Percentiles rank a stretch among this genome's conserved stretches.
phyloP scores from a whole-genome alignment of 208 protist genomes.

The Crithidia expoeki region DNA sequence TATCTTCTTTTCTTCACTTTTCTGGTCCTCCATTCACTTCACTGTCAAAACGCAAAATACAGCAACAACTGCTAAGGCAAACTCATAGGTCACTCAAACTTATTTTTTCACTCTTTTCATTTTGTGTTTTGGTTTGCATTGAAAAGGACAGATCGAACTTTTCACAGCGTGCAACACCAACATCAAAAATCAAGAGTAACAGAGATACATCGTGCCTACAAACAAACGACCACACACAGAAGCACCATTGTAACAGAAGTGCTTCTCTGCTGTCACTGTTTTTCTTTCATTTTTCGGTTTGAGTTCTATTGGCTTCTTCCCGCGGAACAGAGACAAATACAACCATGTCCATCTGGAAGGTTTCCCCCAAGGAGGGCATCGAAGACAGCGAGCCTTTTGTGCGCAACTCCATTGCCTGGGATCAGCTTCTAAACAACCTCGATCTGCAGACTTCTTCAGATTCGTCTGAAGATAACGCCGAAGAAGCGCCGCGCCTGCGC shows the following conservation, averaged over 20 bases:
- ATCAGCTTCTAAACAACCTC: constrained; percentile 24
- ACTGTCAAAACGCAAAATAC: too few relatives aligned
- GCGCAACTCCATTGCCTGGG: constrained; percentile 22
- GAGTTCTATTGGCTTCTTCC: not conserved
- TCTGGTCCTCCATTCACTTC: too few relatives aligned
- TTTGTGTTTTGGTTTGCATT: not conserved
- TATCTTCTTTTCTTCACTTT: too few relatives aligned
- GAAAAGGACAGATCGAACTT: not conserved
- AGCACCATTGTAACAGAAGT: too few relatives aligned
- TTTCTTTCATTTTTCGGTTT: not conserved
- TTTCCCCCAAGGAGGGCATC: not conserved
- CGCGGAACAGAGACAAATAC: not conserved
- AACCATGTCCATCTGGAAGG: constrained; percentile 26
- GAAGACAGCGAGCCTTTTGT: not conserved
- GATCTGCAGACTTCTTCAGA: constrained; percentile 6
- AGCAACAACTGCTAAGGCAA: too few relatives aligned
- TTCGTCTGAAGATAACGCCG: constrained; percentile 2
- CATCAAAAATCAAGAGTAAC: not conserved
- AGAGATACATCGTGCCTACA: too few relatives aligned
- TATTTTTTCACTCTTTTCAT: not conserved
- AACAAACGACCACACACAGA: too few relatives aligned
- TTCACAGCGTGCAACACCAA: not conserved
- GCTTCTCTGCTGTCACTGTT: not conserved
- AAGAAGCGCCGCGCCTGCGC: not conserved
- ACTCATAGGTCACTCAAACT: not conserved